Base-by-base conservation (phyloP, 2,329 filamentous ascomycete species). In the Cryphonectria carpinicola region DNA sequence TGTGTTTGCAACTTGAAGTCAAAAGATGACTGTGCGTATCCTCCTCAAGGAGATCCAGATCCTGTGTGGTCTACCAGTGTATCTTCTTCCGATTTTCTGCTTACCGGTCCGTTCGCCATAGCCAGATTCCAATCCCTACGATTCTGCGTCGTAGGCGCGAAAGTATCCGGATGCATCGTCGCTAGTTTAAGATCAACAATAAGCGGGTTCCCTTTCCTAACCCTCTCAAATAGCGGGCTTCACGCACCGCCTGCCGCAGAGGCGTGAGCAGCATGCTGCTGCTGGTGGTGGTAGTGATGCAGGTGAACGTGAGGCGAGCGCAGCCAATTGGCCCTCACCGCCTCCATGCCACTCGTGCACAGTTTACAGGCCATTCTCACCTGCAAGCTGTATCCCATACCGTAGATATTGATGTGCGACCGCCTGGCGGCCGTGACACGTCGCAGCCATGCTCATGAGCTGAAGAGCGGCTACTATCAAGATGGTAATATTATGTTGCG, bases 391-490 rank as follows among this genome's bases (percentile, higher is more conserved):
- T 2, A 69, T 67, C 14, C 71, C 71, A 13, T 70, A 63, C 17
- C 17, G 25, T n/a, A 73, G 7, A 8, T 73, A 73, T 17, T 13
- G 46, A 6, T 37, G 49, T 41, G 69, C 65, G 37, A 68, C 35
- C 17, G 60, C 39, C 14, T 71, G 69, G 32, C 52, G 49, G n/a
- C 70, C 71, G 46, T 73, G 68, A 11, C 37, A 56, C 6, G 60
- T 65, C 22, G 67, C 70, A 3, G 67, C 65, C 7, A 66, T 32
- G 52, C 71, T 68, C 25, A 74, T 62, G 39, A 73, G 43, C 49
- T 70, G 71, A 3, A 68, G 58, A 2, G 73, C 73, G 35, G 73
- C 73, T 5, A 70, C 66, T 22, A 68, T 74, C 7, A 69, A 62
- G 52, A 71, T 25, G 0, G 71, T 68, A 39, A 65, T 65, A 13